Base-by-base conservation (phyloP, 352 stramenopile genomes). In the Globisporangium recalcitrans region DNA sequence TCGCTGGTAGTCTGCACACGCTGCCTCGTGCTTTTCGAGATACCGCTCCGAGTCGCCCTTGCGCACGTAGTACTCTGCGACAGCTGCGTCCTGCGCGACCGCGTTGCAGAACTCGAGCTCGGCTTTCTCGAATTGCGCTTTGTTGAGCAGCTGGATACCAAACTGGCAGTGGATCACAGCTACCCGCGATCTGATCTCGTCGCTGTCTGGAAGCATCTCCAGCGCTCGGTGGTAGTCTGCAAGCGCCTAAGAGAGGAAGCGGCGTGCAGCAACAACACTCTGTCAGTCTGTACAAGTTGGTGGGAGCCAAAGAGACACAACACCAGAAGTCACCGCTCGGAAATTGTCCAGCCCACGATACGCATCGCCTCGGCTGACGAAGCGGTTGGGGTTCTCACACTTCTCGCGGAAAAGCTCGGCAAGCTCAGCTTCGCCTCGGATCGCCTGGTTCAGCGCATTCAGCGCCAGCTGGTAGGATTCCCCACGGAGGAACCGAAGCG, bases 121-220 rank as follows among this genome's bases (percentile, higher is more conserved):
- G 4, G 84, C 84, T 55, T 82, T 87, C 48, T 88, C 70, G 38
- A 93, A 95, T 52, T 78, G 71, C 14, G 68, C 81, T 55, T 70
- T 64, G 57, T 93, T 93, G 69, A 93, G 91, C 6, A 91, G 63
- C 31, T 91, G 73, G 29, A 93, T 75, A 19, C 86, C 84, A 58
- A 95, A 91, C 27, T 90, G 77, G 61, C 91, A 95, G 61, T 91
- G 84, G 31, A 95, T 80, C 36, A 92, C 68, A 8, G 77, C 80
- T 4, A 93, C 73, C 10, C 84, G 75, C 9, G 84, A 78, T 27
- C 80, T 69, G 19, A 92, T 74, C 2, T 75, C 74, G n/a, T 66
- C 63, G 42, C 68, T 79, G 13, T 77, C 72, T 1, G 77, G 80
- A 11, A 82, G 62, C 4, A 91, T 36, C 59, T 92, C 81, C 16